Evolutionary conservation across 164 flowering plant genomes (phyloP), one percentile per base, ranked within the genome.

Genomic region (Vitis labrusca): DNA sequence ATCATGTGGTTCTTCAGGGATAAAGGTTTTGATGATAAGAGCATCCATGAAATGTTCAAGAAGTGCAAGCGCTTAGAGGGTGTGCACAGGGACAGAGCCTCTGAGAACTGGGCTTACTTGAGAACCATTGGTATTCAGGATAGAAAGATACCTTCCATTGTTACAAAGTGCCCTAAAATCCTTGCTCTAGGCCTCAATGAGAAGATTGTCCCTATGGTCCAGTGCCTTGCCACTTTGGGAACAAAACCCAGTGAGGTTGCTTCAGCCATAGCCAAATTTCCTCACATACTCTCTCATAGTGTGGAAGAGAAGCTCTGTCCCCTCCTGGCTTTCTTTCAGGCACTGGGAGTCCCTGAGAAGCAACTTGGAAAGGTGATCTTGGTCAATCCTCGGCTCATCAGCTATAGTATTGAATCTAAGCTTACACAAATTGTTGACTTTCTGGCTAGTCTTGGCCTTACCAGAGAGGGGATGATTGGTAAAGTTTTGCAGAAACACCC

Each of bases 301-400:
- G 86, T 93, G 66, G 97, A 93, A 75, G 95, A 93, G 81, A 91
- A 96, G 80, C 91, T 96, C 19, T 93, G 97, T 71, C 99, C 97
- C 2, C 88, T 96, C 49, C 74, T 96, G 58, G 99, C 92, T 11
- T 93, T 91, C 83, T 90, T 93, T 61, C 90, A 96, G 75, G 77
- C 88, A 23, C 76, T 90, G 50, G 99, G 98, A 37, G 81, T 94
- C 29, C 83, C 90, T 13, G 91, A 87, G 53, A 86, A 87, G 68
- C 93, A 91, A 69, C 64, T 89, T 29, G 99, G 98, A 5, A 96
- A 85, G 79, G 77, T 96, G 69, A 59, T 96, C 30, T 63, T 93
- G 51, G 76, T 84, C 30, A 96, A 96, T 74, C 98, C 98, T 1
- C 87, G 99, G 84, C 95, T 96, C 23, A 82, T 93, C 71, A 93